These are phyloP conservation scores for Euphorbia schlechtendalii DNA, from an alignment of 441 rosid species.

Conservation along the genomic window DNA sequence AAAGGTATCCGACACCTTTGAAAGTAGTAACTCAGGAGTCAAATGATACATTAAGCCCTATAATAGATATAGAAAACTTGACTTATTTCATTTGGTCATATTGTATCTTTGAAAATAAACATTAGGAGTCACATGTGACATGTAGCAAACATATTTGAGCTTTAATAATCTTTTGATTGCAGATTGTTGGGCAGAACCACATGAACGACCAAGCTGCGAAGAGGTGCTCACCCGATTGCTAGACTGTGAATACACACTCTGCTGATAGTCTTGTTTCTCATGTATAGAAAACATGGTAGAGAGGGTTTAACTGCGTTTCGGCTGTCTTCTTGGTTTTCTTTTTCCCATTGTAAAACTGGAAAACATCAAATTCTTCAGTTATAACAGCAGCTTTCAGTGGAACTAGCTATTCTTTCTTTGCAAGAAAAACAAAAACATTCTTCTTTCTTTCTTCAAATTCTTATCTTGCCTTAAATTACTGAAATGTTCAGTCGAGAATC, in stretches of 20 bases:
- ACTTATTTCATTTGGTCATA: too few species aligned
- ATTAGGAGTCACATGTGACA: too few species aligned
- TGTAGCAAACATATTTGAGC: too few species aligned
- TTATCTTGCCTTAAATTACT: too few species aligned
- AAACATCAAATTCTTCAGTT: slow-evolving; percentile 22
- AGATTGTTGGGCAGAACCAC: slow-evolving; percentile 93
- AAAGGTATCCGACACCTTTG: too few species aligned
- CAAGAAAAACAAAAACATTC: too few species aligned
- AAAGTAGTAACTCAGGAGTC: too few species aligned
- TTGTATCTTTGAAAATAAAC: too few species aligned
- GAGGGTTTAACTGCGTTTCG: slow-evolving; percentile 34
- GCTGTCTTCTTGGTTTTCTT: slow-evolving; percentile 32
- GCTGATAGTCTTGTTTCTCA: slow-evolving; percentile 30
- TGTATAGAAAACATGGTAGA: slow-evolving; percentile 47
- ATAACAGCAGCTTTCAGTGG: background rate
- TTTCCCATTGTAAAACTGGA: slow-evolving; percentile 26
- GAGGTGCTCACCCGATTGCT: slow-evolving; percentile 72
- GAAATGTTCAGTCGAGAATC: slow-evolving; percentile 42
- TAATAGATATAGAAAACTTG: too few species aligned
- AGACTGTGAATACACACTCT: slow-evolving; percentile 73
- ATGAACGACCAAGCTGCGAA: slow-evolving; percentile 79
- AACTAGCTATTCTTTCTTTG: too few species aligned
- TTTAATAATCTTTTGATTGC: slow-evolving; percentile 12
- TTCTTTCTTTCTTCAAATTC: background rate
- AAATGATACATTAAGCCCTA: too few species aligned